phyloP scores from a whole-genome alignment of 2,329 filamentous ascomycete genomes.

The Zalaria sp. region DNA sequence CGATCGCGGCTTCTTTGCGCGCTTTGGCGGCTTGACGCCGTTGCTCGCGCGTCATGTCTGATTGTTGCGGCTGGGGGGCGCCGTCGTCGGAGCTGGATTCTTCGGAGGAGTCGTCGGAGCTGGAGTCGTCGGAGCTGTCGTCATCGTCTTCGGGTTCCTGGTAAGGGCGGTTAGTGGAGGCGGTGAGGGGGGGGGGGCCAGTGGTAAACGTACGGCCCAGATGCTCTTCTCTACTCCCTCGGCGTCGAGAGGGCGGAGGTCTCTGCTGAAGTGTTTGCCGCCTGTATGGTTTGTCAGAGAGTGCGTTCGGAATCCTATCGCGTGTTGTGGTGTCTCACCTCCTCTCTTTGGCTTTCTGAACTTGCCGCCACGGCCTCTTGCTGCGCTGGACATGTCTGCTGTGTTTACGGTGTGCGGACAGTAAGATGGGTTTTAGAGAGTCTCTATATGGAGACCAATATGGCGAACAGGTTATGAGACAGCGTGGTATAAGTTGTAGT shows the following conservation, averaged over 20 bases:
- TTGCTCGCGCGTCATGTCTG: slow-evolving; percentile 65
- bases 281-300: slow-evolving; percentile 36
- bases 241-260: slow-evolving; percentile 74
- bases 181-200: neutral
- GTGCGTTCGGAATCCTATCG: slow-evolving; percentile 2
- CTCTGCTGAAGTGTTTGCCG: slow-evolving; percentile 88
- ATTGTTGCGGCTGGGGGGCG: slow-evolving; percentile 20
- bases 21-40: slow-evolving; percentile 80
- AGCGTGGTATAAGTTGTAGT: neutral
- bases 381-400: slow-evolving; percentile 37
- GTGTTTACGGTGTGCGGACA: slow-evolving; percentile 6
- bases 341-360: slow-evolving; percentile 88
- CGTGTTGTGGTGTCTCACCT: slow-evolving; percentile 40
- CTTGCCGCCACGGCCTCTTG: slow-evolving; percentile 74
- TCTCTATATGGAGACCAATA: neutral
- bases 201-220: slow-evolving; percentile 46
- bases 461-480: neutral
- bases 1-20: slow-evolving; percentile 78
- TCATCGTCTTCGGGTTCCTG: slow-evolving; percentile 27
- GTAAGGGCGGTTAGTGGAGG: slow-evolving; percentile 27
- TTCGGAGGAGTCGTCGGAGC: slow-evolving; percentile 25
- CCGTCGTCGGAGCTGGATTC: slow-evolving; percentile 22
- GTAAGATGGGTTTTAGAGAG: slow-evolving; percentile 1
- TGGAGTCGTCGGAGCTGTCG: slow-evolving; percentile 35
- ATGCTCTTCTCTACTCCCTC: slow-evolving; percentile 83